Base-by-base conservation (phyloP, 148 eudicot species). In the Silene uniflora region DNA sequence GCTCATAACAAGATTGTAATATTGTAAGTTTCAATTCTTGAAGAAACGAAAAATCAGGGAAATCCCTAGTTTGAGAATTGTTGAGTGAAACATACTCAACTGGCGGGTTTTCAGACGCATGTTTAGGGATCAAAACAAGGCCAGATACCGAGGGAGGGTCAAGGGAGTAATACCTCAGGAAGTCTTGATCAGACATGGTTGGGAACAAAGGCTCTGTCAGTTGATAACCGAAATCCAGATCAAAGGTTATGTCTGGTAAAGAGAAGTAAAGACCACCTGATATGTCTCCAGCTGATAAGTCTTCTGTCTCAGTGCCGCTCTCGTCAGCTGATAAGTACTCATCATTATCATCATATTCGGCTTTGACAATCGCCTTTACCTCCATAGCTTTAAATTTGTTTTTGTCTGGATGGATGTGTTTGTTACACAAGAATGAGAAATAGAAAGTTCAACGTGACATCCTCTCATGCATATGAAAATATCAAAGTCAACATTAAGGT, bases 1-100 rank as follows among this genome's bases (percentile, higher is more conserved):
- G 44, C 25, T 78, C 83, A 64, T 71, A 56, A 44, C 83, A 75
- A 17, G 83, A 75, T 5, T 80, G 83, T 65, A 80, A 39, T 19
- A 75, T 56, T 17, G 55, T 56, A 21, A 80, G 75, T 52, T 75
- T 63, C 24, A 62, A 56, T 56, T 19, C 59, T 16, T 56, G 22
- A 3, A 80, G 71, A 65, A 80, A 64, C 13, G 83, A 62, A 44
- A 75, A 71, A 69, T 74, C 75, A n/a, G 75, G 67, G 23, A 21
- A 24, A 0, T 39, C 70, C 6, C 23, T 10, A 14, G 79, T 25
- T 22, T 58, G 78, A 19, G 17, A 65, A 71, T 71, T 61, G 25
- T 7, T 14, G 66, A 71, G 59, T 0, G 79, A 72, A 17, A 76
- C 76, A 58, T 76, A 80, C 83, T 76, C 83, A 44, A 71, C 10